Evolutionary conservation across 2,329 filamentous ascomycete genomes (phyloP), one percentile per base, ranked within the genome.

Genomic region (Clonostachys solani): DNA sequence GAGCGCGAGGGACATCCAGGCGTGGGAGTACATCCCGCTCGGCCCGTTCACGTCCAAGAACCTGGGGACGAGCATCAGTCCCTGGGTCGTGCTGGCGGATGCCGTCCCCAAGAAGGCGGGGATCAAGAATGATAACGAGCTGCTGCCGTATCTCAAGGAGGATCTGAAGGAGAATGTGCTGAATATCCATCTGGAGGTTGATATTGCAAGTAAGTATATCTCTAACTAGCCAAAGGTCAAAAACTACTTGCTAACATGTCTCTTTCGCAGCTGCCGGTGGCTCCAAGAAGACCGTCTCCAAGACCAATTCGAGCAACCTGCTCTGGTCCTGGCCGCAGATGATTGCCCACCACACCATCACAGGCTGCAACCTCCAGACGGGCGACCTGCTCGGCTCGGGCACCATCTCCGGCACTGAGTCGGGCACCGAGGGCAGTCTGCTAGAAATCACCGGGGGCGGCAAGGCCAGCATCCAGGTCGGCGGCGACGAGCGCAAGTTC

Each of bases 311-410:
- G 2, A 61, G 54, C 17, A 64, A 74, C 44, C 72, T 94, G 2
- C 74, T 92, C 2, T 94, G 83, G 76, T 92, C 87, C 0, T 94
- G 90, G 69, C 78, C 86, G 1, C 89, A 94, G 61, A 92, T 92
- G 87, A 71, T 94, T 34, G 80, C 89, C 0, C 89, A 94, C 64
- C 89, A 94, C 63, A 84, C 86, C 4, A 78, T 89, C 49, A 86
- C 83, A 0, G 89, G 89, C 7, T 94, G 89, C 64, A 83, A 84
- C 8, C 75, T 94, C 67, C 78, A 81, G 6, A 76, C 83, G 0
- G 89, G 89, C 41, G 89, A 95, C 59, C 62, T 94, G 40, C 67
- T 95, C 1, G 89, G 88, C 3, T 88, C 84, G 1, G 89, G 89
- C 8, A 94, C 89, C 0, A 92, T 94, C 53, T 71, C 68, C 0